Evolutionary conservation across 2,329 filamentous ascomycete genomes (phyloP).

Genomic region (Diaporthe nobilis): DNA sequence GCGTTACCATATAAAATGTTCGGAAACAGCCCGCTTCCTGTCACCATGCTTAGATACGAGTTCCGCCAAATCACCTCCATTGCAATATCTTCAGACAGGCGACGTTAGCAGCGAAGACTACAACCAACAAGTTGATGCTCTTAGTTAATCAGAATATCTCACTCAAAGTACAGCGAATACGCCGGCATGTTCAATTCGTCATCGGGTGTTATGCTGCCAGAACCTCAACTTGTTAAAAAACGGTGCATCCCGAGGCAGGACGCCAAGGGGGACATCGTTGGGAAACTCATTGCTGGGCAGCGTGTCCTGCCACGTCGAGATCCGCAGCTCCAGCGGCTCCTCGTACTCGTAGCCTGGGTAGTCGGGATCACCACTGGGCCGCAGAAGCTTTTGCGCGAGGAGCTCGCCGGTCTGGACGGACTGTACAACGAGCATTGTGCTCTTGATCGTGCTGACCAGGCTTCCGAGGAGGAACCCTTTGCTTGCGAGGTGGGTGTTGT

Average conservation of each 20-base stretch:
- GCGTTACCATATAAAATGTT: conserved; percentile 19
- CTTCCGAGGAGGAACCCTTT: neutral
- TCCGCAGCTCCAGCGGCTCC: neutral
- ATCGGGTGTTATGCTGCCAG: neutral
- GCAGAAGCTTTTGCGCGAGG: neutral
- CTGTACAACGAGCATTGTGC: neutral
- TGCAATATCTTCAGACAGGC: conserved; percentile 3
- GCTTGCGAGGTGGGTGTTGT: neutral
- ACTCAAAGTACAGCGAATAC: conserved; percentile 30
- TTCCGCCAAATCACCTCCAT: neutral
- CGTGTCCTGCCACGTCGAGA: neutral
- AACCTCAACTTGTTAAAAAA: conserved; percentile 7
- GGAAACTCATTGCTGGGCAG: neutral
- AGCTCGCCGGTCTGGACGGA: conserved; percentile 19
- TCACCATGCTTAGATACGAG: neutral
- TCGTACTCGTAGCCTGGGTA: neutral
- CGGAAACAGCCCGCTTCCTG: neutral
- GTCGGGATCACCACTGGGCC: neutral
- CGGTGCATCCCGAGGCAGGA: neutral
- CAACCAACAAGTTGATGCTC: neutral
- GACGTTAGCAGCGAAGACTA: neutral
- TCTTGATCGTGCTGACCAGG: neutral
- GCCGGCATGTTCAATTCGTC: neutral
- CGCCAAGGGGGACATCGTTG: neutral
- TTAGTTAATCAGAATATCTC: neutral